Evolutionary conservation across 140 eudicot species (phyloP).

Genomic region (Ambrosia hybrid): DNA sequence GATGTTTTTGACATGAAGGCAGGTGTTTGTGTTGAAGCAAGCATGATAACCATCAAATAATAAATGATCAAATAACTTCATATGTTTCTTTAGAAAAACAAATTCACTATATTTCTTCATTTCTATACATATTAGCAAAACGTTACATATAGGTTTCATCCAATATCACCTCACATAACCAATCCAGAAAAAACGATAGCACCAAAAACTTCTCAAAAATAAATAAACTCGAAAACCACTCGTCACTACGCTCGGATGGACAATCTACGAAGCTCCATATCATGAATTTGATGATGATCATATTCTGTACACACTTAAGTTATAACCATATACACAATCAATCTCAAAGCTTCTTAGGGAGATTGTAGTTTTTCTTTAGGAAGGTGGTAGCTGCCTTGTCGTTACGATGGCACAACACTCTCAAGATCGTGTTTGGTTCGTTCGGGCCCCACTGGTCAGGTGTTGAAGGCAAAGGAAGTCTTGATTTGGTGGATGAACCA

Average conservation of each 20-base stretch:
- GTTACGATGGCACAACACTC: constrained; percentile 77
- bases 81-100: background rate
- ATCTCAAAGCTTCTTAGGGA: constrained; percentile 63
- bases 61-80: background rate
- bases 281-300: background rate
- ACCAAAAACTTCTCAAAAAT: background rate
- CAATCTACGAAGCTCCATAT: constrained; percentile 10
- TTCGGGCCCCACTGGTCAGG: constrained; percentile 68
- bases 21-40: too few species aligned
- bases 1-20: too few species aligned
- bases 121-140: constrained; percentile 17
- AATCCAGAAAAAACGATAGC: background rate
- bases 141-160: constrained; percentile 8
- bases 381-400: constrained; percentile 76
- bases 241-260: background rate
- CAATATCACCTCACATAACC: constrained; percentile 19
- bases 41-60: background rate
- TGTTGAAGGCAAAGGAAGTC: constrained; percentile 78
- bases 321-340: constrained; percentile 2
- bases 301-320: constrained; percentile 29
- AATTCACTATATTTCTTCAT: constrained; percentile 11
- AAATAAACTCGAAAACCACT: background rate
- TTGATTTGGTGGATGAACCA: constrained; percentile 57
- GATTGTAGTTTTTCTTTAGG: constrained; percentile 65
- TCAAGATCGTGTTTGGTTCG: constrained; percentile 74